Conservation (phyloP, 805 yeast species). For the Pichia deserticola region DNA sequence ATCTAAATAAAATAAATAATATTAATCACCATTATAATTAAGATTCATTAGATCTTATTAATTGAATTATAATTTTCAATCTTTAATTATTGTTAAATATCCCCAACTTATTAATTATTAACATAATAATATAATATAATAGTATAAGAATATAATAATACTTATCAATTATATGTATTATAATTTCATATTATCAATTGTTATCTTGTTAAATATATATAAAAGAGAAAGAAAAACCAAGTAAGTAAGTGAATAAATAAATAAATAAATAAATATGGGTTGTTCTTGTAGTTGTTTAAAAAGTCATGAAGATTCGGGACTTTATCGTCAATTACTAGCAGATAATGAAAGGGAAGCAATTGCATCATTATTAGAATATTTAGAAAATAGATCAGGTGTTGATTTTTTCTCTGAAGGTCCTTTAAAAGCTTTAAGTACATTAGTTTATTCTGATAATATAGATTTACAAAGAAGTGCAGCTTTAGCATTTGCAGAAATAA, state of each 20-base stretch:
- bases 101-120: too few relatives aligned
- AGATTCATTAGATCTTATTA: too few relatives aligned
- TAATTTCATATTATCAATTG: too few relatives aligned
- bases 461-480: constrained; percentile 97
- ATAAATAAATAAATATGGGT: constrained; percentile 33
- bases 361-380: constrained; percentile 75
- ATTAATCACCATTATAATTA: too few relatives aligned
- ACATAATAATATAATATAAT: too few relatives aligned
- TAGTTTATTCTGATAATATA: constrained; percentile 90
- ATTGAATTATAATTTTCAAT: too few relatives aligned
- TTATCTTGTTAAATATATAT: too few relatives aligned
- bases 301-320: constrained; percentile 41
- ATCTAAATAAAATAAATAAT: too few relatives aligned
- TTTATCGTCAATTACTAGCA: constrained; percentile 76
- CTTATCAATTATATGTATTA: too few relatives aligned
- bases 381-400: constrained; percentile 81
- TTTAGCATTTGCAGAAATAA: constrained; percentile 94
- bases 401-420: constrained; percentile 89
- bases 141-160: too few relatives aligned
- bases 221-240: too few relatives aligned
- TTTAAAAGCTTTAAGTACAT: constrained; percentile 78
- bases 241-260: neutral
- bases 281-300: constrained; percentile 42
- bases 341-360: constrained; percentile 97
- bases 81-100: too few relatives aligned